These are phyloP conservation scores for Fusarium hostae DNA, from an alignment of 2,329 filamentous ascomycete genomes.

Conservation along the genomic window DNA sequence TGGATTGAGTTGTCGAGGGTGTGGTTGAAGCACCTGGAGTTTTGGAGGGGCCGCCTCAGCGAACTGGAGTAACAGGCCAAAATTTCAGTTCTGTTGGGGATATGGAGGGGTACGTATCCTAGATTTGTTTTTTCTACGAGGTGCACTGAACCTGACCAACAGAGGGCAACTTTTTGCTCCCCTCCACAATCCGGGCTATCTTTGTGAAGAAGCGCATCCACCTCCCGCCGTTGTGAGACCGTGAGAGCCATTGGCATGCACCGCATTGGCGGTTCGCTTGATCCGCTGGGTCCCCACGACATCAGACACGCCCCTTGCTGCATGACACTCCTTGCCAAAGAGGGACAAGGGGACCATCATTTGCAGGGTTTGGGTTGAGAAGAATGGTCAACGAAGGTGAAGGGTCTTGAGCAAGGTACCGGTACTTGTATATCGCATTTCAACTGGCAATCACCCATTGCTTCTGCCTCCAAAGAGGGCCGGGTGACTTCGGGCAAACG, in stretches of 20 bases:
- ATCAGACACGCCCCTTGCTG: conserved; percentile 39
- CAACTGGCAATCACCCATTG: background rate
- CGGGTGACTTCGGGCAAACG: conserved; percentile 44
- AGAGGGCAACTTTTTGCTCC: conserved; percentile 29
- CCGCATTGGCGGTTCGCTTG: conserved; percentile 44
- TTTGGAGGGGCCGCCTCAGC: conserved; percentile 44
- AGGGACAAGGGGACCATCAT: conserved; percentile 34
- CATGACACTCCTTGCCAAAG: conserved; percentile 34
- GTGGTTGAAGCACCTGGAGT: conserved; percentile 41
- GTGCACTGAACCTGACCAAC: conserved; percentile 15
- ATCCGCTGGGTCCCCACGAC: conserved; percentile 44
- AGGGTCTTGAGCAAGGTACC: conserved; percentile 38
- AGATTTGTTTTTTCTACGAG: conserved; percentile 30
- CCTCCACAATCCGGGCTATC: conserved; percentile 42
- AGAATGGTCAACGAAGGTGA: conserved; percentile 34
- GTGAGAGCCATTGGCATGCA: conserved; percentile 43
- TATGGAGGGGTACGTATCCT: conserved; percentile 47
- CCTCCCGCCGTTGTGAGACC: conserved; percentile 40
- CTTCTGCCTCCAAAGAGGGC: conserved; percentile 13
- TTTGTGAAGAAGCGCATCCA: conserved; percentile 38
- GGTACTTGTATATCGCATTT: conserved; percentile 30
- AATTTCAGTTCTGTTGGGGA: conserved; percentile 59
- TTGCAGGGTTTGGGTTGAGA: conserved; percentile 36
- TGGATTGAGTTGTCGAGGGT: conserved; percentile 33
- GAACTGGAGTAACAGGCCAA: conserved; percentile 45